phyloP scores from a whole-genome alignment of 495 filamentous ascomycete genomes.

The Parmelia sp. region DNA sequence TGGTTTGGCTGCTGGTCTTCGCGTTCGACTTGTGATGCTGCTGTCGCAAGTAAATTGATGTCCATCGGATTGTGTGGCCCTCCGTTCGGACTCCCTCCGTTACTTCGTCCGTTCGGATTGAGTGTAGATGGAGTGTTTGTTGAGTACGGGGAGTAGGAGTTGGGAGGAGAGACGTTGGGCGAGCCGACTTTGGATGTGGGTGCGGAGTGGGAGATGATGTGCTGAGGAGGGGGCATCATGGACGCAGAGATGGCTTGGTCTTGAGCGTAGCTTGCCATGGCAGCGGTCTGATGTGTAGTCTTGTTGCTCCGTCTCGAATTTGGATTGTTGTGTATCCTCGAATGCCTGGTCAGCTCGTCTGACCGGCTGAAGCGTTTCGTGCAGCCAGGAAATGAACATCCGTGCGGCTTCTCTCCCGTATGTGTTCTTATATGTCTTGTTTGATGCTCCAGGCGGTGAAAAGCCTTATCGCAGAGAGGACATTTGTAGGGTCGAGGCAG shows the following conservation, averaged over 20 bases:
- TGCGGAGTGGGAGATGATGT: constrained; percentile 73
- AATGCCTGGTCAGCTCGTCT: constrained; percentile 94
- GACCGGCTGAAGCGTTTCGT: constrained; percentile 96
- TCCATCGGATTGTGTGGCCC: constrained; percentile 49
- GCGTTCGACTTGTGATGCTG: constrained; percentile 80
- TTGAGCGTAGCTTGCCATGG: constrained; percentile 43
- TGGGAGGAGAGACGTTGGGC: constrained; percentile 91
- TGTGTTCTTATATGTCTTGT: constrained; percentile 96
- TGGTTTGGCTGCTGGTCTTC: constrained; percentile 53
- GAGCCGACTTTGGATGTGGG: constrained; percentile 83
- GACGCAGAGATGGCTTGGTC: constrained; percentile 45
- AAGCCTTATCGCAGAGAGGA: constrained; percentile 96
- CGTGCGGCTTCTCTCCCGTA: constrained; percentile 97
- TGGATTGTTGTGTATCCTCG: constrained; percentile 97
- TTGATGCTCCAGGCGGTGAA: constrained; percentile 97
- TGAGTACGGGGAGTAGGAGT: constrained; percentile 74
- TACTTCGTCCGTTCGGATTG: constrained; percentile 59
- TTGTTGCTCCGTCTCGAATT: constrained; percentile 94
- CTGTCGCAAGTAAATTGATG: constrained; percentile 84
- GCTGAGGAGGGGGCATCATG: constrained; percentile 76
- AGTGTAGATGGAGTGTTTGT: constrained; percentile 56
- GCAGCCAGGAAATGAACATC: constrained; percentile 89
- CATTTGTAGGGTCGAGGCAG: constrained; percentile 97
- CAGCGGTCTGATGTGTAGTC: constrained; percentile 51
- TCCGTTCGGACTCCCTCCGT: constrained; percentile 36